Percentiles rank a stretch among this genome's conserved stretches.
phyloP scores from a whole-genome alignment of 441 rosid genomes.

The Gossypium trilobum region DNA sequence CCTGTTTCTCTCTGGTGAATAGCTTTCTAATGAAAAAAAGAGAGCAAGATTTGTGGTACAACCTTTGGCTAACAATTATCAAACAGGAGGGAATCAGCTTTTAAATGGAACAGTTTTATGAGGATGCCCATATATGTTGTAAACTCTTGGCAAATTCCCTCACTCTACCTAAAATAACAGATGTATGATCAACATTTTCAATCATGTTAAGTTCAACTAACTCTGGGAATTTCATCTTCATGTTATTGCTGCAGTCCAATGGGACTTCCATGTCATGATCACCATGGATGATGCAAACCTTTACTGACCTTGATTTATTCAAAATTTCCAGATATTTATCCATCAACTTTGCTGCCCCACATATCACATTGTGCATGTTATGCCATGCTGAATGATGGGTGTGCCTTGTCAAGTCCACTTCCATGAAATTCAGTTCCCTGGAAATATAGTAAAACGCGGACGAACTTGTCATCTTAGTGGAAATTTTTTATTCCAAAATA shows the following conservation, averaged over 20 bases:
- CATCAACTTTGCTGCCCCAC: constrained; percentile 56
- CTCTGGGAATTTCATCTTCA: constrained; percentile 38
- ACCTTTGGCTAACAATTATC: background rate
- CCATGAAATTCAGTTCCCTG: constrained; percentile 42
- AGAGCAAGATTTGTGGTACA: background rate
- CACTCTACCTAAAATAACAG: constrained; percentile 47
- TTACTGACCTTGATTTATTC: constrained; percentile 21
- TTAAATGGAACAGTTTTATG: background rate
- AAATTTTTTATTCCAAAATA: background rate
- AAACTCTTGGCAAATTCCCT: constrained; percentile 33
- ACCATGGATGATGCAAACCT: constrained; percentile 44
- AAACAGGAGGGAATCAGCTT: background rate
- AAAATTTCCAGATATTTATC: constrained; percentile 43
- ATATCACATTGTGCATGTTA: constrained; percentile 67
- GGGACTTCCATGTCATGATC: constrained; percentile 43
- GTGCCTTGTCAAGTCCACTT: constrained; percentile 49
- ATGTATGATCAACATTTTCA: constrained; percentile 34
- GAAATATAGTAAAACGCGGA: background rate
- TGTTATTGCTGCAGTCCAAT: constrained; percentile 40
- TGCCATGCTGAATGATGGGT: constrained; percentile 81
- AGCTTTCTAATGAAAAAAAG: too few species aligned
- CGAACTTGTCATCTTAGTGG: background rate
- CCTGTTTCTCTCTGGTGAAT: too few species aligned
- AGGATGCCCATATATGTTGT: constrained; percentile 38
- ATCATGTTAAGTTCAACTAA: constrained; percentile 32